Evolutionary conservation across 495 filamentous ascomycete species (phyloP).

Genomic region (Lophiotrema nucula): DNA sequence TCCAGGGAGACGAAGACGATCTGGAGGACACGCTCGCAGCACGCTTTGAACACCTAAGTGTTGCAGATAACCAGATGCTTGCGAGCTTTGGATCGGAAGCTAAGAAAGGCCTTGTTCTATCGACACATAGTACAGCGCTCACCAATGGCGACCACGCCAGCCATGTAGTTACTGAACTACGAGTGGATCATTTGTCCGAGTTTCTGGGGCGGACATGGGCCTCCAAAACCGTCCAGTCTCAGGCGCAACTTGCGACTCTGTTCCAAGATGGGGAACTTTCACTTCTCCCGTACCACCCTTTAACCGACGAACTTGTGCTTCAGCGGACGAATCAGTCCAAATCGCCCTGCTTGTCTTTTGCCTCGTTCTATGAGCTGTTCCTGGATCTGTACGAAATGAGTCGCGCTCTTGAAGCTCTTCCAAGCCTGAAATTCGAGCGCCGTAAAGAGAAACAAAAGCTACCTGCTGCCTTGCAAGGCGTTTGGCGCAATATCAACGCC

Average conservation of each 20-base stretch:
- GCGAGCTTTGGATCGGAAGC: slow-evolving; percentile 41
- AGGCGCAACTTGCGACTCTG: not conserved
- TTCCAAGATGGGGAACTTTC: not conserved
- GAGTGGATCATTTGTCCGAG: slow-evolving; percentile 5
- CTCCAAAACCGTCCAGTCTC: not conserved
- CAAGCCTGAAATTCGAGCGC: slow-evolving; percentile 7
- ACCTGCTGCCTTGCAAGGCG: slow-evolving; percentile 2
- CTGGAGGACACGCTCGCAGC: slow-evolving; percentile 40
- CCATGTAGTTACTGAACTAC: too few species aligned
- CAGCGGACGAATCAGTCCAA: slow-evolving; percentile 19
- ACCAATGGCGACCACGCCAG: too few species aligned
- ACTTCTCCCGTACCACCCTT: slow-evolving; percentile 57
- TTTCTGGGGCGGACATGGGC: slow-evolving; percentile 2
- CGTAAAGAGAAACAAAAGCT: slow-evolving; percentile 18
- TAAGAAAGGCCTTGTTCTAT: slow-evolving; percentile 26
- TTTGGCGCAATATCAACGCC: not conserved
- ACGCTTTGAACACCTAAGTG: slow-evolving; percentile 56
- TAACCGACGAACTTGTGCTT: slow-evolving; percentile 61
- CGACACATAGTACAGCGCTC: not conserved
- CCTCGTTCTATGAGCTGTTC: slow-evolving; percentile 51
- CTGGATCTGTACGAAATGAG: slow-evolving; percentile 45
- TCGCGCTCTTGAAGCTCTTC: slow-evolving; percentile 16
- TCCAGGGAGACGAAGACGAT: slow-evolving; percentile 30
- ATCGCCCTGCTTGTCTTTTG: slow-evolving; percentile 46
- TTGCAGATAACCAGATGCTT: slow-evolving; percentile 50